phyloP scores from a whole-genome alignment of 257 asterid species.

The Lithospermum erythrorhizon region DNA sequence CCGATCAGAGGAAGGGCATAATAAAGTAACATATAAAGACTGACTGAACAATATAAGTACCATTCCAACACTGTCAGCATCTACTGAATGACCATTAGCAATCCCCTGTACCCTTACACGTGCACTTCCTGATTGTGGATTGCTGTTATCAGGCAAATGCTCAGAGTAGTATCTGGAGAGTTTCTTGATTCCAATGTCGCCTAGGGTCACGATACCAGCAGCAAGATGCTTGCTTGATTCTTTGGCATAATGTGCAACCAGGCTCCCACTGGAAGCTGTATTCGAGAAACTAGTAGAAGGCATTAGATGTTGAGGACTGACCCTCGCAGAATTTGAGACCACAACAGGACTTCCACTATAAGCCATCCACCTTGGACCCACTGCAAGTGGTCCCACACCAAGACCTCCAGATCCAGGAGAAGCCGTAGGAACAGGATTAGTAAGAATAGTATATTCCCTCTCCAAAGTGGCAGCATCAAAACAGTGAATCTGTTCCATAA shows the following conservation, averaged over 20 bases:
- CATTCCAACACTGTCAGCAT: constrained; percentile 73
- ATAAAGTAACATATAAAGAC: neutral
- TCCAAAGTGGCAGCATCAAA: constrained; percentile 69
- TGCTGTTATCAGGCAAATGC: constrained; percentile 50
- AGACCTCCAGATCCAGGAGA: constrained; percentile 37
- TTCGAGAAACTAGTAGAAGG: constrained; percentile 45
- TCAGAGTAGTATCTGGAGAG: constrained; percentile 82
- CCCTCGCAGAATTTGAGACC: constrained; percentile 45
- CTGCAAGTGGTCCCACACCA: constrained; percentile 89
- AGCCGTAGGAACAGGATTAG: constrained; percentile 63
- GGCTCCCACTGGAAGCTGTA: constrained; percentile 61
- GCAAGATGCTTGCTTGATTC: constrained; percentile 96
- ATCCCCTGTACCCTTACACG: constrained; percentile 34
- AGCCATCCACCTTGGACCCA: constrained; percentile 95
- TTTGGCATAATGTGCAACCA: constrained; percentile 87
- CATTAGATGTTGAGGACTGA: constrained; percentile 69
- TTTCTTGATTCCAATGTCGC: constrained; percentile 82
- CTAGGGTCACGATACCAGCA: constrained; percentile 76
- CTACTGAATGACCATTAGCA: constrained; percentile 44
- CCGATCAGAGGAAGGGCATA: neutral
- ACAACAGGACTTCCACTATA: constrained; percentile 81
- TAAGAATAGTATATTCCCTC: constrained; percentile 62
- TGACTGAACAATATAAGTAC: constrained; percentile 26
- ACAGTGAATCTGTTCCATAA: constrained; percentile 56
- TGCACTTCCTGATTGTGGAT: constrained; percentile 37